A percentile compares a stretch with the other conserved stretches of the same genome.
Conservation (phyloP, 2,329 filamentous ascomycete genomes). For the Leptographium wingfieldii region DNA sequence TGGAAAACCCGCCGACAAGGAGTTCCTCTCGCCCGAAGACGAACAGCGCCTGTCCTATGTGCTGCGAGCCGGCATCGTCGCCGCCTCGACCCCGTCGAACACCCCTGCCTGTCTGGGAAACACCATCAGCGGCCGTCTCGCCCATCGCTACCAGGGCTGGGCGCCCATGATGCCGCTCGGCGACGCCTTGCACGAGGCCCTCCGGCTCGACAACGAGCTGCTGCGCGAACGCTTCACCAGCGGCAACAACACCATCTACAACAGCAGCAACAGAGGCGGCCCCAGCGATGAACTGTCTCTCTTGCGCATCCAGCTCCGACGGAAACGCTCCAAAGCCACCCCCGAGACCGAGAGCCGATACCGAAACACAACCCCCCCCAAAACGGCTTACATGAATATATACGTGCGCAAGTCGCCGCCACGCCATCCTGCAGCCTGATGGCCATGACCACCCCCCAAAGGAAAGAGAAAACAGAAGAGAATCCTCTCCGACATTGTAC, state of each 20-base stretch:
- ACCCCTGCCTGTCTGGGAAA: neutral
- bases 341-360: neutral
- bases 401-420: neutral
- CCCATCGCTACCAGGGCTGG: slow-evolving; percentile 7
- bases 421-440: neutral
- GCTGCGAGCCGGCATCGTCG: neutral
- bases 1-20: neutral
- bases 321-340: neutral
- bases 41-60: neutral
- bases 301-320: slow-evolving; percentile 8
- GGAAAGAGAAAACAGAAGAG: neutral
- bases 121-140: slow-evolving; percentile 1
- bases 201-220: slow-evolving; percentile 8
- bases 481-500: neutral
- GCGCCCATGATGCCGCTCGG: slow-evolving; percentile 9
- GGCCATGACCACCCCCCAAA: neutral
- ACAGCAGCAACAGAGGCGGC: no score
- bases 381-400: neutral
- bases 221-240: slow-evolving; percentile 2
- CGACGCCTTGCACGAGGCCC: slow-evolving; percentile 6
- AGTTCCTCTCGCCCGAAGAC: neutral
- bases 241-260: neutral
- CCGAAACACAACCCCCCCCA: neutral
- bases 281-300: neutral
- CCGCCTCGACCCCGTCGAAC: neutral